Conservation (phyloP, 2,329 filamentous ascomycete genomes). For the Dichotomopilus funicola region DNA sequence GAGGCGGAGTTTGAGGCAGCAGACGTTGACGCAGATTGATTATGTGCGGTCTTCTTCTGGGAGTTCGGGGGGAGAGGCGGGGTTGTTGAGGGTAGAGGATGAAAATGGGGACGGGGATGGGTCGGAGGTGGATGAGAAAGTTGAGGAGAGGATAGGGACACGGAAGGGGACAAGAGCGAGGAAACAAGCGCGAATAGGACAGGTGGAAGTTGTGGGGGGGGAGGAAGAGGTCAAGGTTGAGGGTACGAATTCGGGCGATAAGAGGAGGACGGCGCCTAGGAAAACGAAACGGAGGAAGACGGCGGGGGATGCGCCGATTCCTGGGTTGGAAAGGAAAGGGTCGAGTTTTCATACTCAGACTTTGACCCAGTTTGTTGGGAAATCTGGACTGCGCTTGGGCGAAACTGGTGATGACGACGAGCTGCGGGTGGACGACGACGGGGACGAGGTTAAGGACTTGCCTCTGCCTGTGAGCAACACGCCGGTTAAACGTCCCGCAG, state of each 20-base stretch:
- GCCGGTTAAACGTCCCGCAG: not conserved
- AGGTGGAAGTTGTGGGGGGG: not conserved
- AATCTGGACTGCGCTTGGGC: slow-evolving; percentile 11
- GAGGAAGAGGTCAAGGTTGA: slow-evolving; percentile 7
- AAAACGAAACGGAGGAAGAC: slow-evolving; percentile 26
- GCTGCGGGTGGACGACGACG: slow-evolving; percentile 21
- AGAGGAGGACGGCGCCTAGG: slow-evolving; percentile 5
- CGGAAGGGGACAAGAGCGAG: not conserved
- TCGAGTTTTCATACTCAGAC: slow-evolving; percentile 31
- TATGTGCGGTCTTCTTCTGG: slow-evolving; percentile 18
- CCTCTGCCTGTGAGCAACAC: not conserved
- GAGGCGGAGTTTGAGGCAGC: slow-evolving; percentile 23
- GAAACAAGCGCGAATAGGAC: not conserved
- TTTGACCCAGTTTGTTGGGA: slow-evolving; percentile 28
- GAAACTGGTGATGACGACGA: slow-evolving; percentile 9
- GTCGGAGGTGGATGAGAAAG: not conserved
- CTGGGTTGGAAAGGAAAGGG: slow-evolving; percentile 12
- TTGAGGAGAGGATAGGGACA: not conserved
- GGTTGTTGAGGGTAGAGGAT: not conserved
- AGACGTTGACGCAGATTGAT: slow-evolving; percentile 31
- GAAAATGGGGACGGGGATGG: slow-evolving; percentile 8
- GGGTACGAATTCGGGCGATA: not conserved
- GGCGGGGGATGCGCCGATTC: slow-evolving; percentile 23
- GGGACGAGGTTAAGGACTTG: slow-evolving; percentile 11
- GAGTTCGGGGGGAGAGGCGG: not conserved